Evolutionary conservation across 305 asterid genomes (phyloP), one percentile per base, ranked within the genome.

Genomic region (Fraxinus platypoda): DNA sequence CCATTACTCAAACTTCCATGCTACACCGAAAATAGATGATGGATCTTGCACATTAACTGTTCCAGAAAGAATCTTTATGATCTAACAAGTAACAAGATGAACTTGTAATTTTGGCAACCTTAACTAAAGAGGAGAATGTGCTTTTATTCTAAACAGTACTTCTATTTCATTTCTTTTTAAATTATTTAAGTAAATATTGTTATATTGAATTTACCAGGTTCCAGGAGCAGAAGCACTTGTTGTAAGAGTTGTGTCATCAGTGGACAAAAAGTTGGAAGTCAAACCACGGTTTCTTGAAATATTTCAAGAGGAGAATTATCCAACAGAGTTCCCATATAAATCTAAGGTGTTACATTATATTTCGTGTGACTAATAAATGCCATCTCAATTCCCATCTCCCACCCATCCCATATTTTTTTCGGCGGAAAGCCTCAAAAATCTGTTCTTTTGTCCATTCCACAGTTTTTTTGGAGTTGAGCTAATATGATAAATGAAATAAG

Each of bases 151-250:
- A 23, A 23, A 62, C 31, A 59, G 13, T 59, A 25, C 70, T 59
- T 59, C 70, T 59, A 59, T 59, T 59, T 23, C 70, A 59, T 59
- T 21, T 21, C 28, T 21, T 21, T 59, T 43, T 26, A 68, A 25
- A 13, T 62, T 62, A 23, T 23, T 21, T 8, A 62, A n/a, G 75
- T 79, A 70, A 37, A 66, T 17, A 74, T 38, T 30, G 78, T 64
- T 85, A 75, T 81, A 75, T 81, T 76, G 79, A 76, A 74, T 31
- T 85, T 87, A 31, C 49, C 93, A 95, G 99, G 94, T 95, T 86
- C 97, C 97, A 43, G 99, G 97, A 86, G 99, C 94, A 57, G 98
- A 94, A 70, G 94, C 93, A 81, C 99, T 95, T 88, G 98, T 95
- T 71, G 92, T 95, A 34, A 86, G 99, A 88, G 96, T 95, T 80